phyloP scores from a whole-genome alignment of 495 filamentous ascomycete genomes.

The Evernia prunastri region DNA sequence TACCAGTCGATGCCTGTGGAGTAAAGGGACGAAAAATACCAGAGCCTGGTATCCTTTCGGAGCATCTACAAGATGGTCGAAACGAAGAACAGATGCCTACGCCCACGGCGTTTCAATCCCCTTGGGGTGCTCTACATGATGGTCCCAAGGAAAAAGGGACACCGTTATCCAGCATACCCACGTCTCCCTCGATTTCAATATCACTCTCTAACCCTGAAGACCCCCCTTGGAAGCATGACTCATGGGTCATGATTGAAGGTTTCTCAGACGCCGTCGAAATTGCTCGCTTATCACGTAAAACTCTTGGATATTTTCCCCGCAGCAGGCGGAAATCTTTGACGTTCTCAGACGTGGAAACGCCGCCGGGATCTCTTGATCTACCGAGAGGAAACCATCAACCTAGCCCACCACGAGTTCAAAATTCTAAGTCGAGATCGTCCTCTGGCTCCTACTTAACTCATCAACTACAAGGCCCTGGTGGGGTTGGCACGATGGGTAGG shows the following conservation, averaged over 20 bases:
- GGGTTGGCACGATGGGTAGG: slow-evolving; percentile 70
- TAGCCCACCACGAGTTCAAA: slow-evolving; percentile 34
- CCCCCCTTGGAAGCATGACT: slow-evolving; percentile 71
- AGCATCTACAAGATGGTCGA: slow-evolving; percentile 33
- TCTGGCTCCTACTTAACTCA: slow-evolving; percentile 29
- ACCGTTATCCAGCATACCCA: slow-evolving; percentile 36
- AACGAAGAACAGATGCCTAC: slow-evolving; percentile 19
- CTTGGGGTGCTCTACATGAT: slow-evolving; percentile 29
- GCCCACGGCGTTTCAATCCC: slow-evolving; percentile 18
- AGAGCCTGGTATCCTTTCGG: slow-evolving; percentile 29
- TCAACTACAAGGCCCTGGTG: slow-evolving; percentile 66
- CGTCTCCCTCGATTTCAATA: slow-evolving; percentile 26
- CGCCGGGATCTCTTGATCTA: slow-evolving; percentile 56
- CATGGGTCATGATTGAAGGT: slow-evolving; percentile 75
- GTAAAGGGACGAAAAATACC: slow-evolving; percentile 60
- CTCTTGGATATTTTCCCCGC: slow-evolving; percentile 86
- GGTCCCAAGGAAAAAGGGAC: slow-evolving; percentile 34
- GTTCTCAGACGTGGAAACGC: slow-evolving; percentile 51
- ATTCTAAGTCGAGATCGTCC: slow-evolving; percentile 27
- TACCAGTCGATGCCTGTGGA: slow-evolving; percentile 86
- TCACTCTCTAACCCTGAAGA: slow-evolving; percentile 32
- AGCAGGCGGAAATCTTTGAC: slow-evolving; percentile 73
- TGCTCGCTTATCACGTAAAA: slow-evolving; percentile 70
- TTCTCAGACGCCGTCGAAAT: slow-evolving; percentile 70
- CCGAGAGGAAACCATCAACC: slow-evolving; percentile 35